Conservation (phyloP, 2,329 filamentous ascomycete genomes). For the Gnomoniopsis smithogilvyi region DNA sequence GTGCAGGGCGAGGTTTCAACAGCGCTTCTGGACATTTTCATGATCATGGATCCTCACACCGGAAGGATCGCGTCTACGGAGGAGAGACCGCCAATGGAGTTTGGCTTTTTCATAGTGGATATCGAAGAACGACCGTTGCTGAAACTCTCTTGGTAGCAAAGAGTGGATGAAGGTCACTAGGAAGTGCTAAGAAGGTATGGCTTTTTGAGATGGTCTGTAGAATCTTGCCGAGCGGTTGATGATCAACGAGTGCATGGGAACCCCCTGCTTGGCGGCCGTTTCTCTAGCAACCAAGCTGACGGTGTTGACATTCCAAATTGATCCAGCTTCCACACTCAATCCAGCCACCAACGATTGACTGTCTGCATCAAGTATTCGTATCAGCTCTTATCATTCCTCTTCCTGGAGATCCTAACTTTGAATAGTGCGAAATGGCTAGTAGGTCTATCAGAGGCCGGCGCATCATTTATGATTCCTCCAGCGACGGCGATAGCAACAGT, state of each 20-base stretch:
- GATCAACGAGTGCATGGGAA: background rate
- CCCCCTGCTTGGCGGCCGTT: background rate
- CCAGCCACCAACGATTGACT: background rate
- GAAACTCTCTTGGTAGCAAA: background rate
- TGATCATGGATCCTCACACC: background rate
- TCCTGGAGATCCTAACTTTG: background rate
- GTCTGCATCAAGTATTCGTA: background rate
- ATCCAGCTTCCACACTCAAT: background rate
- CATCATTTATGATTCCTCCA: conserved; percentile 23
- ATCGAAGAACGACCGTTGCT: background rate
- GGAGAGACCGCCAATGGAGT: too few relatives aligned
- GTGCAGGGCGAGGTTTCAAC: background rate
- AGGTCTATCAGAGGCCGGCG: conserved; percentile 3
- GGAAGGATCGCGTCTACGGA: too few relatives aligned
- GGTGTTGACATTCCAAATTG: conserved; percentile 1
- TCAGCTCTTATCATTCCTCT: background rate
- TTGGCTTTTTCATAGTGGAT: background rate
- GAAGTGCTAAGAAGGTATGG: too few relatives aligned
- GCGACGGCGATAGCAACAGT: conserved; percentile 17
- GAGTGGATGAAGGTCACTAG: too few relatives aligned
- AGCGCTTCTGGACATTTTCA: background rate
- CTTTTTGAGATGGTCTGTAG: too few relatives aligned
- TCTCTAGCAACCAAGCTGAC: conserved; percentile 5
- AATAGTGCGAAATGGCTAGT: conserved; percentile 3
- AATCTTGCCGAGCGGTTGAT: background rate